Conservation (phyloP, 1,284 basidiomycete genomes). For the Boletus mariae region DNA sequence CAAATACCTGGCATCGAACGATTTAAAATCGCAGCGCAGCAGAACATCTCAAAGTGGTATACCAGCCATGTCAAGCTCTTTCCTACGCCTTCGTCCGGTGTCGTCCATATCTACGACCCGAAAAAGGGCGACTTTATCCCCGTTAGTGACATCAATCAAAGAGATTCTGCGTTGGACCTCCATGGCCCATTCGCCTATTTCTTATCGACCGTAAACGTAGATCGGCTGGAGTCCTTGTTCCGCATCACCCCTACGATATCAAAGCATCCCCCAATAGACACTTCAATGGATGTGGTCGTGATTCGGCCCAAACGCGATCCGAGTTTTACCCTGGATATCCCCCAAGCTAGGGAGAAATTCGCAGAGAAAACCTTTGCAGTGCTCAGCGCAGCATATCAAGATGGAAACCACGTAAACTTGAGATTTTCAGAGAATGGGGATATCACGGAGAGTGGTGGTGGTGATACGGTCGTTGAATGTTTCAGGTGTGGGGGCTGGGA, state of each 20-base stretch:
- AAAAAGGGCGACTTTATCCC: slow-evolving; percentile 45
- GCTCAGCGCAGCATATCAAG: slow-evolving; percentile 65
- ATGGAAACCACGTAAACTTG: slow-evolving; percentile 67
- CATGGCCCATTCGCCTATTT: slow-evolving; percentile 86
- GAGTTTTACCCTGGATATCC: slow-evolving; percentile 38
- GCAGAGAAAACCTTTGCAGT: slow-evolving; percentile 47
- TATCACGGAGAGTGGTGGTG: slow-evolving; percentile 41
- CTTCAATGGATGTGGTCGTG: slow-evolving; percentile 74
- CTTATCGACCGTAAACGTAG: slow-evolving; percentile 75
- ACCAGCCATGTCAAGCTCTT: slow-evolving; percentile 56
- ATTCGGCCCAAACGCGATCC: slow-evolving; percentile 78
- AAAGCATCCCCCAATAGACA: slow-evolving; percentile 36
- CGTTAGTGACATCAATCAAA: slow-evolving; percentile 34
- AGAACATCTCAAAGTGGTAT: slow-evolving; percentile 77
- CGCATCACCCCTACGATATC: slow-evolving; percentile 37
- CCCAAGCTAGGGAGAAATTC: slow-evolving; percentile 43
- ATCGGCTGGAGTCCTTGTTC: slow-evolving; percentile 81
- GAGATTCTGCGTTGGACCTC: slow-evolving; percentile 43
- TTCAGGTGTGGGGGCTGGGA: slow-evolving; percentile 78
- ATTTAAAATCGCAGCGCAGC: slow-evolving; percentile 79
- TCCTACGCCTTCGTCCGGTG: slow-evolving; percentile 37
- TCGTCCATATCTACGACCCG: slow-evolving; percentile 63
- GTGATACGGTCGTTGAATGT: slow-evolving; percentile 72
- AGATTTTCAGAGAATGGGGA: slow-evolving; percentile 53
- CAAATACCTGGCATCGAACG: slow-evolving; percentile 75